These are phyloP conservation scores for Vitis hybrid DNA, from an alignment of 177 flowering plant species.

Conservation along the genomic window DNA sequence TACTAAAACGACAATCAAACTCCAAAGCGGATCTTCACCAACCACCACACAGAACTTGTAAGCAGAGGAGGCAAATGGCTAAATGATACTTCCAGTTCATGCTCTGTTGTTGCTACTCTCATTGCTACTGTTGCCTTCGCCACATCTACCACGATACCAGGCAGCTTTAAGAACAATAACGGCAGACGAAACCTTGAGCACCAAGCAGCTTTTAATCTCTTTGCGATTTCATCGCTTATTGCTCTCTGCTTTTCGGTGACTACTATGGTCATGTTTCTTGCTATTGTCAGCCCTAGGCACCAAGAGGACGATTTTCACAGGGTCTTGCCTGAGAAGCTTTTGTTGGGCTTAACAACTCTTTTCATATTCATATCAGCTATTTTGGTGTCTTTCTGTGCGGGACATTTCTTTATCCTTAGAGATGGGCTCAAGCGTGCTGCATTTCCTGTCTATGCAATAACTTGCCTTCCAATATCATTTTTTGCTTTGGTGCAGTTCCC, in stretches of 20 bases:
- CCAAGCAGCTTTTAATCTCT: constrained; percentile 29
- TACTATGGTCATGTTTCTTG: constrained; percentile 31
- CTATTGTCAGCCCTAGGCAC: constrained; percentile 39
- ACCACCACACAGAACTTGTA: constrained; percentile 22
- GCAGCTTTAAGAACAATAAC: constrained; percentile 16
- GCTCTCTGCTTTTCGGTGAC: constrained; percentile 48
- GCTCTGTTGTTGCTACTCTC: constrained; percentile 37
- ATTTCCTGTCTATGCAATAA: constrained; percentile 26
- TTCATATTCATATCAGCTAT: constrained; percentile 37
- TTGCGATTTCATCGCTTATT: constrained; percentile 32
- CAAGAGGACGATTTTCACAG: constrained; percentile 29
- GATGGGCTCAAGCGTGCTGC: constrained; percentile 29
- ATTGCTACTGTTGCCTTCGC: constrained; percentile 42
- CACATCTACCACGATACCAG: constrained; percentile 36
- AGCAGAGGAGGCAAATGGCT: constrained; percentile 32
- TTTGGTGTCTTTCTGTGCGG: constrained; percentile 42
- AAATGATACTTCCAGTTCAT: constrained; percentile 35
- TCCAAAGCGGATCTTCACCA: constrained; percentile 26
- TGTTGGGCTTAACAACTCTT: constrained; percentile 32
- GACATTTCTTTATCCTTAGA: constrained; percentile 36
- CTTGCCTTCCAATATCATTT: constrained; percentile 23
- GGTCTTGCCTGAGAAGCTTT: constrained; percentile 32
- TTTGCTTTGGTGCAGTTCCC: constrained; percentile 29
- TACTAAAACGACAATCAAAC: constrained; percentile 25
- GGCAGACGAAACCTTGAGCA: constrained; percentile 28